Evolutionary conservation across 805 yeast genomes (phyloP).

Genomic region (Starmera quercuum): DNA sequence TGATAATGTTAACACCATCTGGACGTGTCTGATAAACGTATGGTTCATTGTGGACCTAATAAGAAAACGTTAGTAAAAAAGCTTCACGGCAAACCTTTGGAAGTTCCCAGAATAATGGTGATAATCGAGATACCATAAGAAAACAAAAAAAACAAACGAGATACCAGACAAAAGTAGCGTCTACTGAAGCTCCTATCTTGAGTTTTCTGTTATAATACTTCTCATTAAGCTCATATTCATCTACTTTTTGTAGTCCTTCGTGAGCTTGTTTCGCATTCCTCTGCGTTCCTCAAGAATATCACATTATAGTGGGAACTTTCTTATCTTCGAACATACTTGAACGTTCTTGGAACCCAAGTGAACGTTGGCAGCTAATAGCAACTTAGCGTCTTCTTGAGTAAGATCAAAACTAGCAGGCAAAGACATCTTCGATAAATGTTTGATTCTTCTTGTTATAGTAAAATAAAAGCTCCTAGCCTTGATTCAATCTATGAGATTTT

Average conservation of each 20-base stretch:
- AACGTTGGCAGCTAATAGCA: constrained; percentile 98
- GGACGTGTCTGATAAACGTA: constrained; percentile 98
- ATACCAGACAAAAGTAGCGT: no score
- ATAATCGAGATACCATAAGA: no score
- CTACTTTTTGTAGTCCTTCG: no score
- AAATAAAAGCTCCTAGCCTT: no score
- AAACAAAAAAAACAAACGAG: no score
- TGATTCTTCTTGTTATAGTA: no score
- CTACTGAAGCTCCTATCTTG: no score
- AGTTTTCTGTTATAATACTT: no score
- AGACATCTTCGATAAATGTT: constrained; percentile 55
- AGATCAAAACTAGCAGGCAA: constrained; percentile 84
- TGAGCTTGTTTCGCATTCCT: not conserved
- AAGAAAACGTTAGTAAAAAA: constrained; percentile 10
- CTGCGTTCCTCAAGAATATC: not conserved
- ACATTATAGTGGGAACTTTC: not conserved
- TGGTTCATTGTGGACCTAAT: constrained; percentile 89
- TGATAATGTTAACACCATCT: constrained; percentile 98
- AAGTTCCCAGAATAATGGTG: no score
- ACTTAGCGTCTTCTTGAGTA: constrained; percentile 98
- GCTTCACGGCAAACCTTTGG: no score
- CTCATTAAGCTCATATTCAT: no score
- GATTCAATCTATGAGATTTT: no score
- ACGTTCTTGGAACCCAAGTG: constrained; percentile 99
- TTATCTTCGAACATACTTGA: constrained; percentile 62